phyloP scores from a whole-genome alignment of 148 eudicot species.

The Oxyria digyna region DNA sequence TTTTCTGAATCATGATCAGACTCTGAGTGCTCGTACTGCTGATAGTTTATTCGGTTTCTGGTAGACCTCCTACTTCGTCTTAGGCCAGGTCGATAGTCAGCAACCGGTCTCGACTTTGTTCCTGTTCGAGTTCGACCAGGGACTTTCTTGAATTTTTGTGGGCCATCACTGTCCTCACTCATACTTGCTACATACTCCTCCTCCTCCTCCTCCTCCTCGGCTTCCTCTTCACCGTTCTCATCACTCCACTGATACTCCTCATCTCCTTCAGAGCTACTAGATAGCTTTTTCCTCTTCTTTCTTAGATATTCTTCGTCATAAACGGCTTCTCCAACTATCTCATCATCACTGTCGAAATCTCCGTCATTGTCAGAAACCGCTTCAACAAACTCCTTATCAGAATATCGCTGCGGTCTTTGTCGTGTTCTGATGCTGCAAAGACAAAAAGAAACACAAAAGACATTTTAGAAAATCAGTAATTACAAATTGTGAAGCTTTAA shows the following conservation, averaged over 20 bases:
- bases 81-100: conserved; percentile 41
- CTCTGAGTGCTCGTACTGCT: conserved; percentile 56
- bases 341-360: conserved; percentile 68
- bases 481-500: neutral
- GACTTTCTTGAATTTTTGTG: conserved; percentile 28
- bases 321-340: conserved; percentile 92
- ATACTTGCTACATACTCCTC: conserved; percentile 36
- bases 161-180: conserved; percentile 59
- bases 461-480: neutral
- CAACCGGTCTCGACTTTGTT: conserved; percentile 43
- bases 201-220: conserved; percentile 48
- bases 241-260: conserved; percentile 75
- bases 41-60: conserved; percentile 58
- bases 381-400: conserved; percentile 56
- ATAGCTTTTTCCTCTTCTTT: conserved; percentile 35
- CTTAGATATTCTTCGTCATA: conserved; percentile 77
- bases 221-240: conserved; percentile 69
- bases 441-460: neutral
- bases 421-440: conserved; percentile 50
- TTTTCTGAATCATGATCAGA: conserved; percentile 55
- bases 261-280: conserved; percentile 86
- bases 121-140: conserved; percentile 44
- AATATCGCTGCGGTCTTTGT: conserved; percentile 74
- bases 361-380: conserved; percentile 55
- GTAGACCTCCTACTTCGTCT: conserved; percentile 86